phyloP scores from a whole-genome alignment of 2,329 filamentous ascomycete genomes.

The Cladobotryum protrusum region DNA sequence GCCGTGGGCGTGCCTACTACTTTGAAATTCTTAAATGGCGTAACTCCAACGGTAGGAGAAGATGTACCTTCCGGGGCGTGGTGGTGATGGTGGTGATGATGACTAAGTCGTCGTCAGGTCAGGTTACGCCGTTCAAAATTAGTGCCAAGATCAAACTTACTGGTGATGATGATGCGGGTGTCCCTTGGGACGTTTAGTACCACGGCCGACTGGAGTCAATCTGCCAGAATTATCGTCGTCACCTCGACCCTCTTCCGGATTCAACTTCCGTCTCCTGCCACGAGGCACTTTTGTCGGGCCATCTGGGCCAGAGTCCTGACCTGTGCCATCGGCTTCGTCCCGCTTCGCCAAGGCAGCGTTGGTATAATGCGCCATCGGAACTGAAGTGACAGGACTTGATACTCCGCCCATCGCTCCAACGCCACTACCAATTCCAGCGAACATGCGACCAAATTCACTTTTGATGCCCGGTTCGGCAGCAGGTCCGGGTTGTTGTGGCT shows the following conservation, averaged over 20 bases:
- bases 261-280: slow-evolving; percentile 62
- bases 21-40: slow-evolving; percentile 46
- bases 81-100: slow-evolving; percentile 57
- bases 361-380: slow-evolving; percentile 39
- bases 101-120: slow-evolving; percentile 18
- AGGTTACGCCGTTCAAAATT: not conserved
- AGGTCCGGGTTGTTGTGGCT: slow-evolving; percentile 71
- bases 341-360: slow-evolving; percentile 41
- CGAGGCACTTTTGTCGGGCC: slow-evolving; percentile 45
- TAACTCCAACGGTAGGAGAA: slow-evolving; percentile 35
- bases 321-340: slow-evolving; percentile 43
- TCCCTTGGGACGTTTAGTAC: slow-evolving; percentile 65
- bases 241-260: slow-evolving; percentile 64
- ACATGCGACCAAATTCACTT: slow-evolving; percentile 91
- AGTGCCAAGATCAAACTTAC: slow-evolving; percentile 36
- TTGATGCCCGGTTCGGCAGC: slow-evolving; percentile 84
- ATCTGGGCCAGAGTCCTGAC: slow-evolving; percentile 39
- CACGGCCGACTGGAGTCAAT: slow-evolving; percentile 51
- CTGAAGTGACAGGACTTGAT: slow-evolving; percentile 44
- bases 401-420: slow-evolving; percentile 42
- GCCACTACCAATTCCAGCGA: slow-evolving; percentile 74
- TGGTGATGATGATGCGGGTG: slow-evolving; percentile 61
- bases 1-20: slow-evolving; percentile 37
- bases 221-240: slow-evolving; percentile 63
- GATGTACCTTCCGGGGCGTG: slow-evolving; percentile 42